These are phyloP conservation scores for Pythium apleroticum DNA, from an alignment of 352 stramenopile species.

Conservation along the genomic window DNA sequence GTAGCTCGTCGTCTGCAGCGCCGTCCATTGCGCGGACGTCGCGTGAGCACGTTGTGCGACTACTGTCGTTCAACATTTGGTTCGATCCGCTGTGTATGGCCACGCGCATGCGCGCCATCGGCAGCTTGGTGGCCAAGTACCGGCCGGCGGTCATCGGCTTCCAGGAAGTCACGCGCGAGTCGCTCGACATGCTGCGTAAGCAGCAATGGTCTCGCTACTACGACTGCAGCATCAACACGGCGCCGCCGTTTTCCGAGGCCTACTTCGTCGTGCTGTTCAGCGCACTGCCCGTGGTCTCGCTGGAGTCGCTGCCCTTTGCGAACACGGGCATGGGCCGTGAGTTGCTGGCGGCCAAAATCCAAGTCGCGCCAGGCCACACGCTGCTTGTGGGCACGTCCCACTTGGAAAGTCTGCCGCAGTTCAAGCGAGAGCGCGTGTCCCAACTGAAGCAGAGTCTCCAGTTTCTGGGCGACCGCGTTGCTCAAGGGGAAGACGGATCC, in stretches of 20 bases:
- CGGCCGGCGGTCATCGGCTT: slow-evolving; percentile 72
- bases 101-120: slow-evolving; percentile 64
- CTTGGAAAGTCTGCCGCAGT: slow-evolving; percentile 71
- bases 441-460: slow-evolving; percentile 61
- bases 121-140: slow-evolving; percentile 41
- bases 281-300: slow-evolving; percentile 53
- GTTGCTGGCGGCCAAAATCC: slow-evolving; percentile 56
- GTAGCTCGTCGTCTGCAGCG: background rate
- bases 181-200: slow-evolving; percentile 54
- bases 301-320: slow-evolving; percentile 66
- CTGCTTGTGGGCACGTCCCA: slow-evolving; percentile 68
- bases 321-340: slow-evolving; percentile 78
- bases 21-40: background rate
- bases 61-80: slow-evolving; percentile 78
- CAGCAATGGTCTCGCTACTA: slow-evolving; percentile 71
- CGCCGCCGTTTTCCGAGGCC: slow-evolving; percentile 60
- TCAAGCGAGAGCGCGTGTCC: slow-evolving; percentile 37
- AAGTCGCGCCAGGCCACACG: slow-evolving; percentile 41
- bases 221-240: slow-evolving; percentile 74
- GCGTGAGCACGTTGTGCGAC: slow-evolving; percentile 36
- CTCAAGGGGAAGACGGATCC: slow-evolving; percentile 10
- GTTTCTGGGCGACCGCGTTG: slow-evolving; percentile 47
- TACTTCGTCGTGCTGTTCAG: slow-evolving; percentile 84
- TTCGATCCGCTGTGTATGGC: slow-evolving; percentile 65
- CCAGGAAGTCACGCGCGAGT: slow-evolving; percentile 71